phyloP scores from a whole-genome alignment of 257 asterid genomes.

The Lycium barbarum region DNA sequence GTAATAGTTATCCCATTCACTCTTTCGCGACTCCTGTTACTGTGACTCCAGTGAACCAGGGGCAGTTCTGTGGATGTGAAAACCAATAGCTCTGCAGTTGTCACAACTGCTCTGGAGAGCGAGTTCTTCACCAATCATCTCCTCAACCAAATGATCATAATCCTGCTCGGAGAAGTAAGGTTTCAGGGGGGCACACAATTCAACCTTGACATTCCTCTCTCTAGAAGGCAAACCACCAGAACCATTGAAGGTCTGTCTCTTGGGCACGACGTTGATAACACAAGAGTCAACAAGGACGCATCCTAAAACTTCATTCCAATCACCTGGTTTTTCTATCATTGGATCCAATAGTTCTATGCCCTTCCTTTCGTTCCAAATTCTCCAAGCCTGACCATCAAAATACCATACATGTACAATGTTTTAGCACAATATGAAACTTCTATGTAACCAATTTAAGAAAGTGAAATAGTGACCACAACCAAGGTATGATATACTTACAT shows the following conservation, averaged over 20 bases:
- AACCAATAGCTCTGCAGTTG: conserved; percentile 77
- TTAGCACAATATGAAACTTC: conserved; percentile 8
- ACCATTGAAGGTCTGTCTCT: conserved; percentile 49
- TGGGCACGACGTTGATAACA: conserved; percentile 47
- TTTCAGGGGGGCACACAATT: conserved; percentile 41
- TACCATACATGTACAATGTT: too few species aligned
- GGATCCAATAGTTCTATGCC: conserved; percentile 41
- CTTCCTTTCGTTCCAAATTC: conserved; percentile 49
- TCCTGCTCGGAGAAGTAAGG: conserved; percentile 53
- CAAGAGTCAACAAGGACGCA: conserved; percentile 49
- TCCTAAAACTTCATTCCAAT: conserved; percentile 30
- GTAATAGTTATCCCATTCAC: conserved; percentile 13
- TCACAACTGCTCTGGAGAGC: conserved; percentile 59
- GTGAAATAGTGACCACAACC: background rate
- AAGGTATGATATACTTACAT: conserved; percentile 40
- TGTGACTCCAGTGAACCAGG: conserved; percentile 60
- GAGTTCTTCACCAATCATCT: conserved; percentile 57
- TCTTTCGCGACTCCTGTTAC: conserved; percentile 6
- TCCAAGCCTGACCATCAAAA: conserved; percentile 49
- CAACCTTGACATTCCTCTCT: conserved; percentile 34
- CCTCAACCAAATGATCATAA: conserved; percentile 58
- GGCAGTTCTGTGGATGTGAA: conserved; percentile 78
- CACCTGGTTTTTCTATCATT: conserved; percentile 28
- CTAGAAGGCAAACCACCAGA: conserved; percentile 47
- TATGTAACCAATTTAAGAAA: background rate